Evolutionary conservation across 805 yeast genomes (phyloP), one percentile per base, ranked within the genome.

Genomic region (Priceomyces medius): DNA sequence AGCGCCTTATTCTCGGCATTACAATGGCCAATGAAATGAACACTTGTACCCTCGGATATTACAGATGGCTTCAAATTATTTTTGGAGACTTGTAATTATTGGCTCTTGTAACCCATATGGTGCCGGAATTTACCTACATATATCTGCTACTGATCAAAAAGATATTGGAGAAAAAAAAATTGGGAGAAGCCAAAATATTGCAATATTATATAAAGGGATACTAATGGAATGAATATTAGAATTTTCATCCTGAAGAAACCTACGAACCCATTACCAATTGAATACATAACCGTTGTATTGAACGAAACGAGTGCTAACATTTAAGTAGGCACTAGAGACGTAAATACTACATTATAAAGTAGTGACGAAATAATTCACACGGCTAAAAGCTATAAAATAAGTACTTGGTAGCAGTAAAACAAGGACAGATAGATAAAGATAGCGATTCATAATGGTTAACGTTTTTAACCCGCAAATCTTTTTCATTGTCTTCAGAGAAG

Each of bases 401-500:
- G 29, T 31, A 31, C 34, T 31, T 9, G 34, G 10, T 6, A 28
- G 34, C 9, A 23, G 9, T 23, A 12, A 9, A 9, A 9, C 27
- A 23, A 12, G 27, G 12, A 12, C 9, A 26, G 29, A 14, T n/a
- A 26, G 29, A 26, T n/a, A n/a, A 31, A 16, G 34, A 31, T 6
- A 35, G 28, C 20, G 9, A 24, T 18, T 20, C 18, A 35, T 10
- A 20, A 45, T 44, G 47, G 40, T 37, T 26, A 58, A 74, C 66
- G 85, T 83, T 29, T 84, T 85, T 62, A 79, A 82, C 58, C 82
- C 79, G 33, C 82, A 79, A 53, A 83, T 89, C 47, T 89, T 88
- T 74, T 88, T 89, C 68, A 84, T 90, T 51, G 93, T 89, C 44
- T 84, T 91, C 64, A 85, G 99, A 75, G 99, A 91, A 71, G 73